Percentiles rank a stretch among this genome's conserved stretches.
Evolutionary conservation across 441 rosid genomes (phyloP).

Genomic region (Eutrema salsugineum): DNA sequence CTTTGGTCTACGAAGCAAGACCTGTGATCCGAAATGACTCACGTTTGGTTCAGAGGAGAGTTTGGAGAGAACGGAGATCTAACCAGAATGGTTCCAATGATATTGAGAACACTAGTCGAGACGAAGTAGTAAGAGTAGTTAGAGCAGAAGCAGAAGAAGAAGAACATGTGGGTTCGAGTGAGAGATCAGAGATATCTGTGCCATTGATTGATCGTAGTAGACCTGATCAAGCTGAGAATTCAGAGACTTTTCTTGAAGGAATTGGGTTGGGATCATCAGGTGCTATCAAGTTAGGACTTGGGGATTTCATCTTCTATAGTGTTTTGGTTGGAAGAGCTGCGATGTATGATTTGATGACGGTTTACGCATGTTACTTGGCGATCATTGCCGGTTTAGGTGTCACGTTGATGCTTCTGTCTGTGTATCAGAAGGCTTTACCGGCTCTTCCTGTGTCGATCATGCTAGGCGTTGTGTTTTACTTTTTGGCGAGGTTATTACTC

Average conservation of each 20-base stretch:
- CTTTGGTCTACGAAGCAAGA: constrained; percentile 83
- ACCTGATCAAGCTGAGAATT: constrained; percentile 21
- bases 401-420: constrained; percentile 74
- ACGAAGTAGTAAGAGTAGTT: constrained; percentile 27
- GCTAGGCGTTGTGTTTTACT: constrained; percentile 77
- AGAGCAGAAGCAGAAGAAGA: constrained; percentile 38
- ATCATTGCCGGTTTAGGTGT: constrained; percentile 86
- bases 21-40: constrained; percentile 57
- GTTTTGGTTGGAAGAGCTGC: constrained; percentile 94
- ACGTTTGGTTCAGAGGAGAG: constrained; percentile 46
- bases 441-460: constrained; percentile 86
- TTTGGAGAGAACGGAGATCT: constrained; percentile 67
- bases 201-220: constrained; percentile 56
- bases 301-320: constrained; percentile 89
- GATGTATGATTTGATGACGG: constrained; percentile 90
- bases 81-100: constrained; percentile 23
- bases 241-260: constrained; percentile 66
- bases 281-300: constrained; percentile 89
- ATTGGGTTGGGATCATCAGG: constrained; percentile 84
- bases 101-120: constrained; percentile 6
- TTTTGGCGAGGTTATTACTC: constrained; percentile 64
- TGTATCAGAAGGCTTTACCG: constrained; percentile 84
- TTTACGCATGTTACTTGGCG: constrained; percentile 88
- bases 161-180: constrained; percentile 32
- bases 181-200: constrained; percentile 46